Percentiles rank a stretch among this genome's conserved stretches.
phyloP scores from a whole-genome alignment of 2,329 filamentous ascomycete species.

The Blastomyces gilchristii region DNA sequence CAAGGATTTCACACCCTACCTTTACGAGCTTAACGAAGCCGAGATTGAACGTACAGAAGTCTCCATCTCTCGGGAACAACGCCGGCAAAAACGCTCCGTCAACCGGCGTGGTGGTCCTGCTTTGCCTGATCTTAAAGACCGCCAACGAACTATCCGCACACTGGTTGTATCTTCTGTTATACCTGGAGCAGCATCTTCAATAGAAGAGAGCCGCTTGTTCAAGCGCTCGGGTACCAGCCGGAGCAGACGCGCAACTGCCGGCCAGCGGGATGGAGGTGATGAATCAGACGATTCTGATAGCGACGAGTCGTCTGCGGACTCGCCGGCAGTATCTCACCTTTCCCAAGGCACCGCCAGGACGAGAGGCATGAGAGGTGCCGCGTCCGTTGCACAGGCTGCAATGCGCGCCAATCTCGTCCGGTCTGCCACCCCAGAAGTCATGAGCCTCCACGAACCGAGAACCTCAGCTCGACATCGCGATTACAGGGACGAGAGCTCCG shows the following conservation, averaged over 20 bases:
- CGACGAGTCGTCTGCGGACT: slow-evolving; percentile 76
- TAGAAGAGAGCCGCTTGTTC: slow-evolving; percentile 80
- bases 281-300: slow-evolving; percentile 89
- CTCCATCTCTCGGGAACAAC: slow-evolving; percentile 85
- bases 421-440: slow-evolving; percentile 75
- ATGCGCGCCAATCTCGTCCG: slow-evolving; percentile 64
- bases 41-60: slow-evolving; percentile 85
- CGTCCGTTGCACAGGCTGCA: slow-evolving; percentile 73
- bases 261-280: slow-evolving; percentile 51
- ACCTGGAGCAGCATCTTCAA: slow-evolving; percentile 66
- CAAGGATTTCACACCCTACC: slow-evolving; percentile 85
- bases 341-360: slow-evolving; percentile 68
- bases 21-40: slow-evolving; percentile 86
- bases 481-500: slow-evolving; percentile 66
- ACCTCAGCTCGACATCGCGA: slow-evolving; percentile 54
- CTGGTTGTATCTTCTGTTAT: slow-evolving; percentile 86
- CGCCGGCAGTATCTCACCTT: slow-evolving; percentile 65
- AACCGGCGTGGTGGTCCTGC: slow-evolving; percentile 87
- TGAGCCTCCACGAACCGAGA: slow-evolving; percentile 58
- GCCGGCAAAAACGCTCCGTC: slow-evolving; percentile 88
- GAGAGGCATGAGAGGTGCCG: slow-evolving; percentile 78
- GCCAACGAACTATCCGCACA: slow-evolving; percentile 84
- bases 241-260: slow-evolving; percentile 47
- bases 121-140: slow-evolving; percentile 90
- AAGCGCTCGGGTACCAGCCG: slow-evolving; percentile 59